Conservation (phyloP, 768 basidiomycete species). For the Mycena vitilis region DNA sequence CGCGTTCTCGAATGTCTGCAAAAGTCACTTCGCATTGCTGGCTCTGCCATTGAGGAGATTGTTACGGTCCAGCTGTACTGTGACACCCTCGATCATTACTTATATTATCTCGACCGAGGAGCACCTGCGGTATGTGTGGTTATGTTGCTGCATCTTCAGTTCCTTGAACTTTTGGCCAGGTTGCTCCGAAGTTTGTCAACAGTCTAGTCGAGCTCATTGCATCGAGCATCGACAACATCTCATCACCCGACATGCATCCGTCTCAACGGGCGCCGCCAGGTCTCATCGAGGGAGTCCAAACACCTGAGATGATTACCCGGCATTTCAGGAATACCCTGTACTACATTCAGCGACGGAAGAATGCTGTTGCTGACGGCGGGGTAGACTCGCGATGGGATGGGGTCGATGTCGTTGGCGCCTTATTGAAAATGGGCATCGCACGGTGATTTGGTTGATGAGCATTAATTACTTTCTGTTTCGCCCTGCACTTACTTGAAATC, state of each 20-base stretch:
- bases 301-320: slow-evolving; percentile 91
- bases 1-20: slow-evolving; percentile 98
- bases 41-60: slow-evolving; percentile 96
- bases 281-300: slow-evolving; percentile 90
- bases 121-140: slow-evolving; percentile 84
- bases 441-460: slow-evolving; percentile 51
- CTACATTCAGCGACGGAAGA: slow-evolving; percentile 86
- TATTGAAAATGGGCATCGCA: slow-evolving; percentile 88
- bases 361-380: slow-evolving; percentile 55
- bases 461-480: slow-evolving; percentile 11
- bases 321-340: slow-evolving; percentile 93
- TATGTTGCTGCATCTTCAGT: background rate
- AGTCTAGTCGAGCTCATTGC: slow-evolving; percentile 96
- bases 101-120: slow-evolving; percentile 95
- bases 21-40: slow-evolving; percentile 95
- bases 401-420: slow-evolving; percentile 89
- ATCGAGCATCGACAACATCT: slow-evolving; percentile 91
- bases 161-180: slow-evolving; percentile 54
- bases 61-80: slow-evolving; percentile 97
- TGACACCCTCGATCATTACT: slow-evolving; percentile 94
- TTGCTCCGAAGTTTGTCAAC: slow-evolving; percentile 96
- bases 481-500: slow-evolving; percentile 11
- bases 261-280: slow-evolving; percentile 89
- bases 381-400: slow-evolving; percentile 79
- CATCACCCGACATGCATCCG: slow-evolving; percentile 88